Conservation (phyloP, 768 basidiomycete species). For the Boletus fagicola region DNA sequence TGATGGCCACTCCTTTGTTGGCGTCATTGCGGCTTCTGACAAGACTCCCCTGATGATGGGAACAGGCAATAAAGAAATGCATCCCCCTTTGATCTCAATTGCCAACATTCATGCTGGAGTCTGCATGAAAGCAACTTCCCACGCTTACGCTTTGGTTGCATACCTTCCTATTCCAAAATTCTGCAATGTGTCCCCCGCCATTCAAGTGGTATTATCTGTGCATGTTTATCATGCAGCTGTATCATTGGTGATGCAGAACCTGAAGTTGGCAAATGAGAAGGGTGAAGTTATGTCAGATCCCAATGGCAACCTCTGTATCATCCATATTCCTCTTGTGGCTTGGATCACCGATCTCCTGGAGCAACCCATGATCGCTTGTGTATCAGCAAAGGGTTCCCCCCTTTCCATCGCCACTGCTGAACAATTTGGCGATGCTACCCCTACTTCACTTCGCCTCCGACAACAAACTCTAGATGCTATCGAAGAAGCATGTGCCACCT, state of each 20-base stretch:
- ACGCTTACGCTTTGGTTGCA: constrained; percentile 28
- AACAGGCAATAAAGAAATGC: constrained; percentile 18
- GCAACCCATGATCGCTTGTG: constrained; percentile 5
- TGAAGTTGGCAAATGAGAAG: constrained; percentile 29
- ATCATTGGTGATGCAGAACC: constrained; percentile 27
- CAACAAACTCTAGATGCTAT: too few relatives aligned
- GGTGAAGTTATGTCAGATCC: constrained; percentile 31
- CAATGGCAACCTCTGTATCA: neutral
- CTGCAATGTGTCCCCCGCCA: constrained; percentile 12
- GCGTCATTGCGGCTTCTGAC: neutral
- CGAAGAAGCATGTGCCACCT: too few relatives aligned
- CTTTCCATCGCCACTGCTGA: too few relatives aligned
- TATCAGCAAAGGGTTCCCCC: too few relatives aligned
- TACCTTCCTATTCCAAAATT: constrained; percentile 35
- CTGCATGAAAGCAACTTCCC: constrained; percentile 33
- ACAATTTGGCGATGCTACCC: too few relatives aligned
- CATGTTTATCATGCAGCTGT: constrained; percentile 31
- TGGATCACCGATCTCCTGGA: neutral
- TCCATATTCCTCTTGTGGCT: constrained; percentile 8
- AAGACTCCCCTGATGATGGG: too few relatives aligned
- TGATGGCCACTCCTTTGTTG: neutral
- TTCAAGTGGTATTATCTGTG: constrained; percentile 28
- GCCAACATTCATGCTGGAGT: constrained; percentile 31
- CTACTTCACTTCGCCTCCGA: too few relatives aligned
- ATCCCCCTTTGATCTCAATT: constrained; percentile 31